Percentiles rank a stretch among this genome's conserved stretches.
Conservation (phyloP, 2,329 filamentous ascomycete species). For the Chaetoscypha palmicola region DNA sequence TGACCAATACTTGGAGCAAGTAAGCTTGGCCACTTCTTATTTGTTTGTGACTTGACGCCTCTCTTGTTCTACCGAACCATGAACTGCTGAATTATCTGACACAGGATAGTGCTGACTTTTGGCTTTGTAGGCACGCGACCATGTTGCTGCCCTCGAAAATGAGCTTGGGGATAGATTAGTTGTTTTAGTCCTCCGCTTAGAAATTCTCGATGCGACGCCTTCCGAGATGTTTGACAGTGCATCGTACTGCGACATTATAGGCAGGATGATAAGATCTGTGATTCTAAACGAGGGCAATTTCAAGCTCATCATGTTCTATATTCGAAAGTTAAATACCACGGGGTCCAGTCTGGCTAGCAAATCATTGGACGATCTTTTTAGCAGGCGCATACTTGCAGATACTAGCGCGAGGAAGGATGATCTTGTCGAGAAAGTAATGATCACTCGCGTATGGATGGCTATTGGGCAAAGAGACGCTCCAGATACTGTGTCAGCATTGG, state of each 20-base stretch:
- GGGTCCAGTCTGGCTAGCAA: slow-evolving; percentile 41
- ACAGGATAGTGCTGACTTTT: too few relatives aligned
- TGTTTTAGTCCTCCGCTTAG: slow-evolving; percentile 61
- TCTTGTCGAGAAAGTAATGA: slow-evolving; percentile 63
- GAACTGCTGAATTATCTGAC: too few relatives aligned
- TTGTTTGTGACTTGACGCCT: too few relatives aligned
- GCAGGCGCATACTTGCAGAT: slow-evolving; percentile 41
- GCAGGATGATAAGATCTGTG: slow-evolving; percentile 52
- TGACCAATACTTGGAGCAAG: slow-evolving; percentile 38
- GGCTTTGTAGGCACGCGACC: slow-evolving; percentile 49
- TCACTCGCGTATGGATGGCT: slow-evolving; percentile 62
- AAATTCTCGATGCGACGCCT: slow-evolving; percentile 49
- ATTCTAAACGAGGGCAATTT: slow-evolving; percentile 58
- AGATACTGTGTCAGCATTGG: slow-evolving; percentile 34
- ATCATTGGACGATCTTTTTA: slow-evolving; percentile 58
- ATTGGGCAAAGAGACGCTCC: slow-evolving; percentile 38
- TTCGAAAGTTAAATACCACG: slow-evolving; percentile 55
- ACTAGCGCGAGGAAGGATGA: slow-evolving; percentile 31
- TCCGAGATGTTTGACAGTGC: slow-evolving; percentile 42
- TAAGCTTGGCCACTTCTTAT: too few relatives aligned
- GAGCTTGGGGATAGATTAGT: slow-evolving; percentile 58
- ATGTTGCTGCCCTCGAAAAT: slow-evolving; percentile 55
- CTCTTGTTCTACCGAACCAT: too few relatives aligned
- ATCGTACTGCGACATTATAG: slow-evolving; percentile 47
- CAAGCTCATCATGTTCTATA: slow-evolving; percentile 58